Conservation (phyloP, 257 asterid genomes). For the Knoxia roxburghii region DNA sequence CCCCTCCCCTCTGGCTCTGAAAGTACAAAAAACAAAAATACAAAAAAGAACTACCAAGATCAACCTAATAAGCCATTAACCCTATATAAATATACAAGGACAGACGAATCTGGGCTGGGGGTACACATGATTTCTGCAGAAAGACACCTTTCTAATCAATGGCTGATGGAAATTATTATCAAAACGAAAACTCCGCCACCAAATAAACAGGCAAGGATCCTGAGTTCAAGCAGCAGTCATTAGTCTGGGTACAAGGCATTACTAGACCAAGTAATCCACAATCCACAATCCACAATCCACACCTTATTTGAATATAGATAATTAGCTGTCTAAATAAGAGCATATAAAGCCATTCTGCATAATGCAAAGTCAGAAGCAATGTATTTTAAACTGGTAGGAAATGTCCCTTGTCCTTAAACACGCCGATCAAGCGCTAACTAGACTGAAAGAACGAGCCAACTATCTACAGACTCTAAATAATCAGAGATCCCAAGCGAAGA, state of each 20-base stretch:
- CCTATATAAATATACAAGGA: too few species aligned
- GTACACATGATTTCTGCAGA: not conserved
- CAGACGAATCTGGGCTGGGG: not conserved
- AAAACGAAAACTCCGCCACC: not conserved
- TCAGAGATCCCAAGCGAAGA: constrained; percentile 17
- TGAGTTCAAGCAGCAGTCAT: not conserved
- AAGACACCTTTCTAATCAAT: not conserved
- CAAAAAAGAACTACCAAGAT: too few species aligned
- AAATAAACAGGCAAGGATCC: not conserved
- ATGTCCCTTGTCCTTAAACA: constrained; percentile 3
- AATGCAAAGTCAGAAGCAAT: constrained; percentile 21
- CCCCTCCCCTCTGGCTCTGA: too few species aligned
- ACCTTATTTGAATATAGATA: constrained; percentile 27
- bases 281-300: constrained; percentile 20
- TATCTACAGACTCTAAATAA: constrained; percentile 39
- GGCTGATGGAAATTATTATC: not conserved
- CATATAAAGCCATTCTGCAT: constrained; percentile 14
- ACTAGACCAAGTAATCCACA: constrained; percentile 3
- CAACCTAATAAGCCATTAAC: too few species aligned
- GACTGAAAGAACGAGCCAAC: constrained; percentile 4
- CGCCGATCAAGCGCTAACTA: constrained; percentile 5
- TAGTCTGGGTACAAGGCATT: not conserved
- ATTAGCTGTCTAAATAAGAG: constrained; percentile 4
- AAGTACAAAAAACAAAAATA: too few species aligned
- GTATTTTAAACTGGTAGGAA: constrained; percentile 21